A percentile compares a stretch with the other conserved stretches of the same genome.
These are phyloP conservation scores for Raphanus raphanistrum DNA, from an alignment of 345 rosid genomes.

Conservation along the genomic window DNA sequence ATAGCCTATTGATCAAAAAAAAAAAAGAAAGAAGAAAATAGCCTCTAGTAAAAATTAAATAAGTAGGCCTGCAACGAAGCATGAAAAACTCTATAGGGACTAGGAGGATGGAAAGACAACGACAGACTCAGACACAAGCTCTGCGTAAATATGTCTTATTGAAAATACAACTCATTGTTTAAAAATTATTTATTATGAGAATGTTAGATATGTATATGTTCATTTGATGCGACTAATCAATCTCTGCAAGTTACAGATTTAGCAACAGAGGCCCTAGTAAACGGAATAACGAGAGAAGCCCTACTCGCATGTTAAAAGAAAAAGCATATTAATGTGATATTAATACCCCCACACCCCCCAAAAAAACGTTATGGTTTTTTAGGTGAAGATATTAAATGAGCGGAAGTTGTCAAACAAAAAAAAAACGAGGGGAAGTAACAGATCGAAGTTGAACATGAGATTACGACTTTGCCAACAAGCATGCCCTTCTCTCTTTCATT, in stretches of 20 bases:
- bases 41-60: not conserved
- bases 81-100: conserved; percentile 34
- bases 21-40: not conserved
- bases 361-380: not conserved
- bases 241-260: conserved; percentile 31
- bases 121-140: conserved; percentile 41
- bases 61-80: conserved; percentile 41
- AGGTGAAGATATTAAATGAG: conserved; percentile 18
- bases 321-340: not conserved
- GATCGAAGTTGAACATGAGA: conserved; percentile 39
- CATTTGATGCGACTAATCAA: conserved; percentile 36
- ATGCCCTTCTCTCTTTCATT: conserved; percentile 70
- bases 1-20: too few relatives aligned
- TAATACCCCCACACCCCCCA: not conserved
- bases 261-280: conserved; percentile 26
- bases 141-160: conserved; percentile 29
- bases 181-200: not conserved
- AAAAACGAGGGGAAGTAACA: conserved; percentile 14
- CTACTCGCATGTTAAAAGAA: conserved; percentile 8
- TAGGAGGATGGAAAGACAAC: conserved; percentile 36
- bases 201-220: conserved; percentile 13
- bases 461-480: conserved; percentile 44
- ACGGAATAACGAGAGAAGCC: conserved; percentile 38
- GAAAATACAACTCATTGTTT: conserved; percentile 17
- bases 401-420: not conserved